These are phyloP conservation scores for Blastomyces percursus DNA, from an alignment of 2,329 filamentous ascomycete genomes.

Conservation along the genomic window DNA sequence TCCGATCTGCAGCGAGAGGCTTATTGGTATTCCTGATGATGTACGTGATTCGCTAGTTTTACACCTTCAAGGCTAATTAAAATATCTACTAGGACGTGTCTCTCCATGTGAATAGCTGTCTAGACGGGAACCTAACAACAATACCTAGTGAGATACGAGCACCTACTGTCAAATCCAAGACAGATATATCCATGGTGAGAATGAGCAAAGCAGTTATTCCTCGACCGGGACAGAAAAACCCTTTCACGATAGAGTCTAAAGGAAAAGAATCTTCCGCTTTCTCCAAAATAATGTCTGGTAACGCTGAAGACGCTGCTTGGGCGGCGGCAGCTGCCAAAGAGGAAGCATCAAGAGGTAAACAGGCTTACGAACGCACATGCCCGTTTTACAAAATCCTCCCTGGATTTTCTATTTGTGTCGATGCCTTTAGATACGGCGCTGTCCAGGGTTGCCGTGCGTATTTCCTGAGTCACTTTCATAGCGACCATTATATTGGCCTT, in stretches of 20 bases:
- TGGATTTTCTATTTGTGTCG: constrained; percentile 82
- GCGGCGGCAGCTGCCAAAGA: constrained; percentile 72
- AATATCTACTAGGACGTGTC: constrained; percentile 57
- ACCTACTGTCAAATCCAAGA: constrained; percentile 10
- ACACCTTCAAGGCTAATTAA: constrained; percentile 6
- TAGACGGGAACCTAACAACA: constrained; percentile 66
- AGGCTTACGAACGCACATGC: constrained; percentile 78
- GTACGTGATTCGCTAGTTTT: constrained; percentile 1
- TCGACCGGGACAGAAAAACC: constrained; percentile 69
- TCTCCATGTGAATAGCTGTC: constrained; percentile 81
- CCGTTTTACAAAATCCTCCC: constrained; percentile 99
- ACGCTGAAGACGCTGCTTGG: constrained; percentile 87
- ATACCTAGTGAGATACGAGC: constrained; percentile 22
- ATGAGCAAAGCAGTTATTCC: constrained; percentile 60
- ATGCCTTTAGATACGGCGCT: constrained; percentile 90
- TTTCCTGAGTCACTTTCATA: constrained; percentile 96
- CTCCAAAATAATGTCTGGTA: constrained; percentile 81
- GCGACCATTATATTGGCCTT: constrained; percentile 89
- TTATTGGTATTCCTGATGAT: constrained; percentile 47
- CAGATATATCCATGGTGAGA: constrained; percentile 35
- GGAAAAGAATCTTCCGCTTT: constrained; percentile 58
- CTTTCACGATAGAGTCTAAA: constrained; percentile 47
- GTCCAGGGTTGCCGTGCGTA: constrained; percentile 89
- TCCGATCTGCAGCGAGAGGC: constrained; percentile 62
- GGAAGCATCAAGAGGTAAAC: constrained; percentile 65